Base-by-base conservation (phyloP, 495 filamentous ascomycete species). In the Talaromyces liani region DNA sequence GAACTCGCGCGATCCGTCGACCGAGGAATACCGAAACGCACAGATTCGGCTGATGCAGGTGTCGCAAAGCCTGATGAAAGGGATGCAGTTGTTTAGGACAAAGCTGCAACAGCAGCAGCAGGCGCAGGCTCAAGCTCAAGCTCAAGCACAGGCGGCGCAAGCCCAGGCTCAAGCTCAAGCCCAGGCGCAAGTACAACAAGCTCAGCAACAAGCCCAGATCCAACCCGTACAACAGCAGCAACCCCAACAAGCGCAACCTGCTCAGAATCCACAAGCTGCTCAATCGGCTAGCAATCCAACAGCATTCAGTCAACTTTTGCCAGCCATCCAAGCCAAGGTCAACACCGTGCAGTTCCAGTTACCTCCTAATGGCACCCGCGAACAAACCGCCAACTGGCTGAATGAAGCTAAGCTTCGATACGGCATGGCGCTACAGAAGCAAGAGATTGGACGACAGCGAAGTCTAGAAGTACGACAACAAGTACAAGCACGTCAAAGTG, bases 31-130 rank as follows among this genome's bases (percentile, higher is more conserved):
- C 56, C 76, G 80, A 60, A 71, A 75, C 1, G 90, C 91, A 0
- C 86, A 88, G 69, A 73, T 75, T 12, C 90, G 87, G 69, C 79
- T 93, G 6, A 71, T 78, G 3, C 81, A 88, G 16, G 84, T 93
- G 58, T 84, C 89, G 0, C 79, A 82, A 61, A 88, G 82, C 68
- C 73, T 92, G 47, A 76, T 80, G 68, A 79, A 76, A 10, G 87
- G 87, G 64, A 76, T 89, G 64, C 79, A 82, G 12, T 66, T 72
- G 24, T 79, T 72, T 60, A 74, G 79, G 62, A 75, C 79, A 59
- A 77, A 68, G 61, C 77, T 76, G 49, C 77, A 81, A 54, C 75
- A 74, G 58, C 76, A 73, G 39, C 63, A 71, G 8, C 72, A 79
- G 27, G 62, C 65, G 24, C 70, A 72, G 34, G 65, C 64, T 14